phyloP scores from a whole-genome alignment of 805 yeast genomes.

The Ogataea dorogensis region DNA sequence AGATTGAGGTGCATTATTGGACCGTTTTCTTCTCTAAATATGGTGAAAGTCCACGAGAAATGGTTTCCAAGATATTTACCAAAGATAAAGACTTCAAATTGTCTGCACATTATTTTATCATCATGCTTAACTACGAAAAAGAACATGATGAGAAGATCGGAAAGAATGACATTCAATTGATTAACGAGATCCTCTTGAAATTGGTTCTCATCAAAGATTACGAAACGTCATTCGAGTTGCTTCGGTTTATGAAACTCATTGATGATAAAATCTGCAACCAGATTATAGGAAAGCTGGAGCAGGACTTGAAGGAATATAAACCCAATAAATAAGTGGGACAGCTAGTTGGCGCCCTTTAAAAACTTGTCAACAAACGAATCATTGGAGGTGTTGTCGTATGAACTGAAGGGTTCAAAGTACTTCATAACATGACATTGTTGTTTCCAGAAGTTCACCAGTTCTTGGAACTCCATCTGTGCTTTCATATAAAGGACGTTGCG shows the following conservation, averaged over 20 bases:
- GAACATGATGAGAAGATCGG: slow-evolving; percentile 26
- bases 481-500: slow-evolving; percentile 70
- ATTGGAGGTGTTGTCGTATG: slow-evolving; percentile 52
- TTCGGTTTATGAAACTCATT: slow-evolving; percentile 51
- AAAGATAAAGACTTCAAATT: slow-evolving; percentile 41
- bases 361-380: slow-evolving; percentile 71
- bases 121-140: slow-evolving; percentile 50
- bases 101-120: slow-evolving; percentile 51
- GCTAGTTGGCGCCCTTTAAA: slow-evolving; percentile 53
- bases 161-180: slow-evolving; percentile 38
- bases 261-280: slow-evolving; percentile 39
- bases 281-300: slow-evolving; percentile 32
- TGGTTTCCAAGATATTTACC: slow-evolving; percentile 40
- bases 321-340: slow-evolving; percentile 28
- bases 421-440: slow-evolving; percentile 82
- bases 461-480: slow-evolving; percentile 91
- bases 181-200: slow-evolving; percentile 43
- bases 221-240: slow-evolving; percentile 54
- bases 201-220: slow-evolving; percentile 41
- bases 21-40: slow-evolving; percentile 42
- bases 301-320: slow-evolving; percentile 15
- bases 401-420: slow-evolving; percentile 69
- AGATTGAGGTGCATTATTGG: slow-evolving; percentile 55
- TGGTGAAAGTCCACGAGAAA: slow-evolving; percentile 43
- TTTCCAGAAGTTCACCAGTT: slow-evolving; percentile 85